phyloP scores from a whole-genome alignment of 176 grass and related monocot species.

The Oryza nivara region DNA sequence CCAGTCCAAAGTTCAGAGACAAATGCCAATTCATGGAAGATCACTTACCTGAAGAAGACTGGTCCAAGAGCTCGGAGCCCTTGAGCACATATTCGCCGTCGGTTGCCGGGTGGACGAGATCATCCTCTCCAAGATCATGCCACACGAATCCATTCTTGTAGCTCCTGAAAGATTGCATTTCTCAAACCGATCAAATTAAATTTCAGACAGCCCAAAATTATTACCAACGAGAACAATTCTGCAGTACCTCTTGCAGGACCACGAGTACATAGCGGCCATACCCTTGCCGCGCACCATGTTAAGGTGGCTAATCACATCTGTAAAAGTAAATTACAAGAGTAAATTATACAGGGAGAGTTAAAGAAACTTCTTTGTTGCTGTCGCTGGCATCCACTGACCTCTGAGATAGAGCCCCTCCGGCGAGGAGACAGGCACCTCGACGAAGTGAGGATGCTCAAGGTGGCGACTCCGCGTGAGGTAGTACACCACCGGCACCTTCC shows the following conservation, averaged over 20 bases:
- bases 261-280: conserved; percentile 85
- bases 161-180: conserved; percentile 52
- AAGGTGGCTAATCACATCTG: conserved; percentile 85
- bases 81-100: conserved; percentile 95
- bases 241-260: conserved; percentile 94
- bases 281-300: conserved; percentile 86
- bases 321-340: neutral
- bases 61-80: conserved; percentile 82
- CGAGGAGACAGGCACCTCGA: conserved; percentile 78
- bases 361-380: too few relatives aligned
- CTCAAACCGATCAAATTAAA: neutral
- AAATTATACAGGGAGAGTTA: neutral
- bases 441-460: conserved; percentile 99
- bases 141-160: conserved; percentile 99
- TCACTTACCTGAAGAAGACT: conserved; percentile 61
- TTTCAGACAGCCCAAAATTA: neutral
- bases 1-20: conserved; percentile 10
- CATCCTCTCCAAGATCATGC: conserved; percentile 88
- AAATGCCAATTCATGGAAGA: neutral
- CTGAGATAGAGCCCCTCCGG: conserved; percentile 73
- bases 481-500: conserved; percentile 88
- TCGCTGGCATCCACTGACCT: conserved; percentile 49
- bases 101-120: conserved; percentile 76
- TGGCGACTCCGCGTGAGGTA: conserved; percentile 95
- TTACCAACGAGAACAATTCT: neutral